Evolutionary conservation across 2,329 filamentous ascomycete genomes (phyloP).

Genomic region (Fusarium sp.): DNA sequence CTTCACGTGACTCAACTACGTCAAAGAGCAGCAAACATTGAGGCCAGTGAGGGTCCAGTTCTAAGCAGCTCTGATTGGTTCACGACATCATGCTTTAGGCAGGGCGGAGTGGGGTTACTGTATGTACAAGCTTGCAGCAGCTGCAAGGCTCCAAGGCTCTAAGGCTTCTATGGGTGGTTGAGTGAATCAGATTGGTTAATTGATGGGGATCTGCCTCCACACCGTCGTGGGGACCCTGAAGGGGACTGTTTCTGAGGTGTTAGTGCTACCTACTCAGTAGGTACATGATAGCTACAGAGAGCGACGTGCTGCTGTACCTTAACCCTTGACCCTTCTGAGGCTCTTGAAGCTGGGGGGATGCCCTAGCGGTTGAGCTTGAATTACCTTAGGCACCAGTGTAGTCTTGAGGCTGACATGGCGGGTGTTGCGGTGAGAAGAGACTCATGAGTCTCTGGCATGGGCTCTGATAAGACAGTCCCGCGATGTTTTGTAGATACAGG

Average conservation of each 20-base stretch:
- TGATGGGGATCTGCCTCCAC: constrained; percentile 30
- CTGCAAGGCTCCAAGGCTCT: constrained; percentile 43
- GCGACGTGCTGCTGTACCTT: constrained; percentile 20
- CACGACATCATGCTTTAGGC: neutral
- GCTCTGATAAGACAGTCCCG: constrained; percentile 38
- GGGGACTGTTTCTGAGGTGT: constrained; percentile 9
- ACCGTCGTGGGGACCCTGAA: constrained; percentile 39
- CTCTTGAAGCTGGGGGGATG: constrained; percentile 18
- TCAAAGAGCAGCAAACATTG: constrained; percentile 4
- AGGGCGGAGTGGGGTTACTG: constrained; percentile 27
- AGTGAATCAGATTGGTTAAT: constrained; percentile 37
- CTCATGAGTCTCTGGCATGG: constrained; percentile 23
- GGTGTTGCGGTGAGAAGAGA: constrained; percentile 31
- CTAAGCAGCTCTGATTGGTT: constrained; percentile 35
- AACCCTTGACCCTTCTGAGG: constrained; percentile 30
- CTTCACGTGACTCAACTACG: constrained; percentile 34
- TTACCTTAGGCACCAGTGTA: neutral
- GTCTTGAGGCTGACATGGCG: constrained; percentile 8
- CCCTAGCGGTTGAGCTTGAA: constrained; percentile 21
- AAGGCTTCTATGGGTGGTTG: constrained; percentile 28
- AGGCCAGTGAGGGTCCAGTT: constrained; percentile 3
- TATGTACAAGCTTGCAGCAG: constrained; percentile 1
- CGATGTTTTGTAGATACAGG: constrained; percentile 23
- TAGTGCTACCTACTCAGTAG: constrained; percentile 1
- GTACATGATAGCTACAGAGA: constrained; percentile 37